Percentiles rank a stretch among this genome's conserved stretches.
phyloP scores from a whole-genome alignment of 306 rosid species.

The Gillenia trifoliata region DNA sequence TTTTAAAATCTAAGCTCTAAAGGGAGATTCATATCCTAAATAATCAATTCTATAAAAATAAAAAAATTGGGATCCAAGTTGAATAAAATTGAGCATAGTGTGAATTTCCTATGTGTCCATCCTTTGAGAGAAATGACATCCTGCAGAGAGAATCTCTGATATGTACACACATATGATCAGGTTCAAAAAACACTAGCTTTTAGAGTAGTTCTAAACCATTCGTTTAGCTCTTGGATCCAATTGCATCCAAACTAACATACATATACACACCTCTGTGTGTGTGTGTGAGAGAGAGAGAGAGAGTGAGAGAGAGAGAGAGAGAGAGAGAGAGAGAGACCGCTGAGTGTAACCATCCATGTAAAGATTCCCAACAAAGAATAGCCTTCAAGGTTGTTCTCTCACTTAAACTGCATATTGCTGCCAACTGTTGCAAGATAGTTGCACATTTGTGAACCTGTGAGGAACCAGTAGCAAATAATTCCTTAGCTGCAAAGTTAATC shows the following conservation, averaged over 20 bases:
- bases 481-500: slow-evolving; percentile 1
- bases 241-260: neutral
- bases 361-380: slow-evolving; percentile 75
- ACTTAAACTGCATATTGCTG: slow-evolving; percentile 78
- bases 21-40: too few relatives aligned
- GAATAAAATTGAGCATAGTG: too few relatives aligned
- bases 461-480: slow-evolving; percentile 14
- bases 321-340: slow-evolving; percentile 63
- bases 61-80: too few relatives aligned
- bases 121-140: too few relatives aligned
- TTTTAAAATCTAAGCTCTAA: too few relatives aligned
- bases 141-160: too few relatives aligned
- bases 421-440: slow-evolving; percentile 87
- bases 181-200: neutral
- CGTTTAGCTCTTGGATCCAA: neutral
- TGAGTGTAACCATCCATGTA: slow-evolving; percentile 77
- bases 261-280: neutral
- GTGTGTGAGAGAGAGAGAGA: neutral
- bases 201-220: neutral
- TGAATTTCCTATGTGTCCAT: too few relatives aligned
- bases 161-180: neutral
- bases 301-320: slow-evolving; percentile 13
- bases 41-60: too few relatives aligned
- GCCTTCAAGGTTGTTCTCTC: slow-evolving; percentile 76
- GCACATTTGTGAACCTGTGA: slow-evolving; percentile 96